Conservation (phyloP, 805 yeast genomes). For the Ogataea pignaliae region DNA sequence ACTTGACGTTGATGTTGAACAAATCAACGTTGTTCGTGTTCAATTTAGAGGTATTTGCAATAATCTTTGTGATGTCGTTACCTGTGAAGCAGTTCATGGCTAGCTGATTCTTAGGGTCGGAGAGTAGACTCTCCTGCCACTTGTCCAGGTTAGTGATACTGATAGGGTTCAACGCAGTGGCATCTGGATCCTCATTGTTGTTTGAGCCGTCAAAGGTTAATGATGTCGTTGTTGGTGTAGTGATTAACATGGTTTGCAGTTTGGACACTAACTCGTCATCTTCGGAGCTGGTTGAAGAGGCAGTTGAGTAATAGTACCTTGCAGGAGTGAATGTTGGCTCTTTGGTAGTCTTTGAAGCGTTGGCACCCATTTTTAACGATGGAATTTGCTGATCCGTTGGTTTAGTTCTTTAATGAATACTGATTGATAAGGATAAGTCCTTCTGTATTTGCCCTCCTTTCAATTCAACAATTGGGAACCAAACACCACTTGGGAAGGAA, state of each 20-base stretch:
- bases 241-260: slow-evolving; percentile 22
- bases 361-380: slow-evolving; percentile 23
- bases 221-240: not conserved
- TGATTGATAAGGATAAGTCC: not conserved
- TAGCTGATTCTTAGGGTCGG: slow-evolving; percentile 46
- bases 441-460: no score
- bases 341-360: slow-evolving; percentile 16
- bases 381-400: no score
- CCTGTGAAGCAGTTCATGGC: slow-evolving; percentile 53
- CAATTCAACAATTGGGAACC: no score
- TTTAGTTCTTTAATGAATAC: no score
- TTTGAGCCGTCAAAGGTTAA: slow-evolving; percentile 1
- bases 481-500: no score
- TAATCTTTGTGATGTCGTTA: slow-evolving; percentile 39
- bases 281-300: slow-evolving; percentile 9
- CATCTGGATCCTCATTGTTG: slow-evolving; percentile 6
- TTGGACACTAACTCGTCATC: slow-evolving; percentile 30
- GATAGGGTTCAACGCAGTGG: slow-evolving; percentile 27
- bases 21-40: slow-evolving; percentile 31
- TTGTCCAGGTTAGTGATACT: slow-evolving; percentile 27
- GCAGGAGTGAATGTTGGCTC: slow-evolving; percentile 19
- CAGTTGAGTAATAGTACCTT: no score
- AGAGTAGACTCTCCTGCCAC: slow-evolving; percentile 44
- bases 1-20: slow-evolving; percentile 41
- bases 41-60: slow-evolving; percentile 33